Percentiles rank a stretch among this genome's conserved stretches.
phyloP scores from a whole-genome alignment of 768 basidiomycete genomes.

The Kwoniella pini region DNA sequence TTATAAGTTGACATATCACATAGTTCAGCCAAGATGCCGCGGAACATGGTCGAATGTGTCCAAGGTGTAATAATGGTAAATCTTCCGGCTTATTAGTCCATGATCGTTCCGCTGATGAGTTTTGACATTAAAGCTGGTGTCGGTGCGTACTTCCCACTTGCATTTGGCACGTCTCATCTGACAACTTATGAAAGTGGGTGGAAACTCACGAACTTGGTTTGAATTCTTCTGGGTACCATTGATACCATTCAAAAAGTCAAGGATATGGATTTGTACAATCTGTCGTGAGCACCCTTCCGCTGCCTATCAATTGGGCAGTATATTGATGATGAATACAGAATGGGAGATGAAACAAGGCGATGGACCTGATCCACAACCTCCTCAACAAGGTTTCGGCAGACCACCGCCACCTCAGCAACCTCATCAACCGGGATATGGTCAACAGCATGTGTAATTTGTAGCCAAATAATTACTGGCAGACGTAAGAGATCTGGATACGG shows the following conservation, averaged over 20 bases:
- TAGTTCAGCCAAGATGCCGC: conserved; percentile 41
- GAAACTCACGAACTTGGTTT: conserved; percentile 37
- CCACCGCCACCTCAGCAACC: conserved; percentile 25
- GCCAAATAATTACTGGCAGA: background rate
- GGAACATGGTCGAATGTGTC: conserved; percentile 38
- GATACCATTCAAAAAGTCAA: conserved; percentile 39
- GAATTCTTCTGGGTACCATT: conserved; percentile 50
- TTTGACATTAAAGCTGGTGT: conserved; percentile 24
- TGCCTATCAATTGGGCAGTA: background rate
- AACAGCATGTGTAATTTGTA: background rate
- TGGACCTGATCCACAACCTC: conserved; percentile 48
- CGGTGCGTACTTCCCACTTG: conserved; percentile 2
- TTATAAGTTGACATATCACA: background rate
- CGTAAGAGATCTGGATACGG: background rate
- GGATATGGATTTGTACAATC: conserved; percentile 46
- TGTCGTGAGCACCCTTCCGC: conserved; percentile 33
- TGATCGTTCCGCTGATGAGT: too few relatives aligned
- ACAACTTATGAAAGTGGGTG: too few relatives aligned
- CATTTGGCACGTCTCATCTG: too few relatives aligned
- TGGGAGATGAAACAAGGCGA: conserved; percentile 49
- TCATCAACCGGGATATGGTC: conserved; percentile 10
- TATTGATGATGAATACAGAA: conserved; percentile 16
- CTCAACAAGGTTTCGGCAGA: conserved; percentile 12
- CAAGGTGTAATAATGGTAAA: conserved; percentile 45
- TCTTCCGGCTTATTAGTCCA: conserved; percentile 1